Evolutionary conservation across 257 asterid genomes (phyloP).

Genomic region (Solanum lignicaule): DNA sequence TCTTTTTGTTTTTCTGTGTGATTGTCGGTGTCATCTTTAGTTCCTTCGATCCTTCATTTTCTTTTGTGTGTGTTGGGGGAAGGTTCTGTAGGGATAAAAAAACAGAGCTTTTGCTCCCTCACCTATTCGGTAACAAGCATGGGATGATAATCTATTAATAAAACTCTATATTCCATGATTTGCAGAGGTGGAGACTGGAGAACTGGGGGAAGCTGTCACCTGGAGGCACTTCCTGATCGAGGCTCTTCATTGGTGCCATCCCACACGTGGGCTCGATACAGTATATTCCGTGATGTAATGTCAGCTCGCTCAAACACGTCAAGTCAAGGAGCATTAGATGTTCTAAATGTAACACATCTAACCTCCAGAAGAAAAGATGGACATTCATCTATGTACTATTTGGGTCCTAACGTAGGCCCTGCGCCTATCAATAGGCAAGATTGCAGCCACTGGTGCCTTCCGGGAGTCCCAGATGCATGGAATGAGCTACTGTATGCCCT

Average conservation of each 20-base stretch:
- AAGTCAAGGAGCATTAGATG: slow-evolving; percentile 15
- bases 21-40: not conserved
- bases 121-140: not conserved
- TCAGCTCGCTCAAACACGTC: slow-evolving; percentile 22
- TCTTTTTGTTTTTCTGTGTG: not conserved
- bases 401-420: slow-evolving; percentile 44
- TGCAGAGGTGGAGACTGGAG: slow-evolving; percentile 94
- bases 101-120: not conserved
- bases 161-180: not conserved
- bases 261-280: slow-evolving; percentile 50
- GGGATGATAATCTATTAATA: not conserved
- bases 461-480: slow-evolving; percentile 90
- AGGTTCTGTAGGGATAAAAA: too few species aligned
- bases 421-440: slow-evolving; percentile 65
- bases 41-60: not conserved
- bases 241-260: slow-evolving; percentile 61
- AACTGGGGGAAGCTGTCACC: slow-evolving; percentile 69
- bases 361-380: slow-evolving; percentile 79
- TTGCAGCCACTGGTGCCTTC: slow-evolving; percentile 97
- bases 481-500: slow-evolving; percentile 69
- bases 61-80: not conserved
- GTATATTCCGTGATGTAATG: slow-evolving; percentile 27
- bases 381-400: slow-evolving; percentile 74
- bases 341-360: slow-evolving; percentile 61
- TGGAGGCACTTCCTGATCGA: slow-evolving; percentile 68